A percentile compares a stretch with the other conserved stretches of the same genome.
These are phyloP conservation scores for Naumovozyma baii DNA, from an alignment of 805 yeast genomes.

Conservation along the genomic window DNA sequence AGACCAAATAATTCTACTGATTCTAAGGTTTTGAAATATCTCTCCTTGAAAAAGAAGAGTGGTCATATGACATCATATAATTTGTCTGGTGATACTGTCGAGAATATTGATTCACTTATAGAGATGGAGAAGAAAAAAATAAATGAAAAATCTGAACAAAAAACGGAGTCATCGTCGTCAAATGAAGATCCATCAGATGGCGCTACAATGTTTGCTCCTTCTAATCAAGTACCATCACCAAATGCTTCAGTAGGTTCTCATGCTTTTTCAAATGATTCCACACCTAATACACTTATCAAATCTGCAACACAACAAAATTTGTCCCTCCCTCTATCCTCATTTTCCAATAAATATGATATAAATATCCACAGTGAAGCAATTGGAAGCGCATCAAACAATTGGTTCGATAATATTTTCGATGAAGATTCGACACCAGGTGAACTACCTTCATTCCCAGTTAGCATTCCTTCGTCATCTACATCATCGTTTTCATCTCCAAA, in stretches of 20 bases:
- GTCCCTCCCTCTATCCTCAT: neutral
- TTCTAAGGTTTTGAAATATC: constrained; percentile 16
- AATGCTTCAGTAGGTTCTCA: neutral
- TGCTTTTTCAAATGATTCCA: neutral
- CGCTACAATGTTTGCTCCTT: too few species aligned
- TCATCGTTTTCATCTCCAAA: too few species aligned
- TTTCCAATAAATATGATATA: neutral
- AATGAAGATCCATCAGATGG: too few species aligned
- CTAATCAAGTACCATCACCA: neutral
- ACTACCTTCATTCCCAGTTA: neutral
- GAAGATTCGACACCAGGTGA: neutral
- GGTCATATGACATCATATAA: too few species aligned
- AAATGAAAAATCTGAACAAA: neutral
- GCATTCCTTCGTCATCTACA: neutral
- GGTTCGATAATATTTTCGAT: neutral
- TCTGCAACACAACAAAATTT: too few species aligned
- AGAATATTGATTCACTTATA: neutral
- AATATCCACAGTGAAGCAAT: neutral
- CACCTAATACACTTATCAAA: neutral
- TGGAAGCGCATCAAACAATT: neutral
- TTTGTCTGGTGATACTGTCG: too few species aligned
- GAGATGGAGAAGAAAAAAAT: neutral
- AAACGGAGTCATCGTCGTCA: neutral
- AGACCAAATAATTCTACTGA: constrained; percentile 29
- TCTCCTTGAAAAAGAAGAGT: constrained; percentile 10